These are phyloP conservation scores for Dicorynia guianensis DNA, from an alignment of 306 rosid species.

Conservation along the genomic window DNA sequence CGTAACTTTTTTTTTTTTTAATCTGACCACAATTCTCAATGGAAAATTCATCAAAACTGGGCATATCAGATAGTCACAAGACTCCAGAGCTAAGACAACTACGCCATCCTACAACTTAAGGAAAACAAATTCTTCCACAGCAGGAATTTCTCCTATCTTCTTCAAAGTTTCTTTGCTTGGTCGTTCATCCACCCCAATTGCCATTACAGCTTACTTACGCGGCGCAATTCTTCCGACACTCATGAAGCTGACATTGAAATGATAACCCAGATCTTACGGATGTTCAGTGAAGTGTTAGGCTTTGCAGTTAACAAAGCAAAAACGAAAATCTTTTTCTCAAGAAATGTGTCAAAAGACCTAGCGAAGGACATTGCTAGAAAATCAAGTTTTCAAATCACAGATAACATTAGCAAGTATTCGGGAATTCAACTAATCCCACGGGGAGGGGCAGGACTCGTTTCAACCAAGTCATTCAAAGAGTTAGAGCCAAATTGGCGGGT, in stretches of 20 bases:
- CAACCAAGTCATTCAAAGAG: too few relatives aligned
- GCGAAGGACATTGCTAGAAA: too few relatives aligned
- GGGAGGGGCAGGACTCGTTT: too few relatives aligned
- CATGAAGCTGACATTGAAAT: slow-evolving; percentile 98
- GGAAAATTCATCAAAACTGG: slow-evolving; percentile 50
- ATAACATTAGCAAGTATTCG: too few relatives aligned
- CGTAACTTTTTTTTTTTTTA: slow-evolving; percentile 16
- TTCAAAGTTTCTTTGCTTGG: slow-evolving; percentile 78
- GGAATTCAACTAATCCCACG: too few relatives aligned
- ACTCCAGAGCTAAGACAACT: not conserved
- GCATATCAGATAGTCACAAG: slow-evolving; percentile 37
- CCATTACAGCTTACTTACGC: slow-evolving; percentile 99
- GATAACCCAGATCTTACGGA: too few relatives aligned
- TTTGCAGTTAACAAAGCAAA: too few relatives aligned
- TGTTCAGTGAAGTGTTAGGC: too few relatives aligned
- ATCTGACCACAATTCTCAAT: slow-evolving; percentile 26
- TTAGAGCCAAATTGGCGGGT: too few relatives aligned
- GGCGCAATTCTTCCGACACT: slow-evolving; percentile 98
- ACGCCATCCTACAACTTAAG: slow-evolving; percentile 73
- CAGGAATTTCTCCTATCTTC: slow-evolving; percentile 87
- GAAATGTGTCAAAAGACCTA: too few relatives aligned
- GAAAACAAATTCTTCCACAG: slow-evolving; percentile 91
- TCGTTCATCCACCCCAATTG: slow-evolving; percentile 93
- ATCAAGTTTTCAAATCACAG: too few relatives aligned
- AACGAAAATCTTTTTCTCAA: too few relatives aligned